A percentile compares a stretch with the other conserved stretches of the same genome.
Evolutionary conservation across 1,139 yeast species (phyloP).

Genomic region (Scheffersomyces illinoinensis): DNA sequence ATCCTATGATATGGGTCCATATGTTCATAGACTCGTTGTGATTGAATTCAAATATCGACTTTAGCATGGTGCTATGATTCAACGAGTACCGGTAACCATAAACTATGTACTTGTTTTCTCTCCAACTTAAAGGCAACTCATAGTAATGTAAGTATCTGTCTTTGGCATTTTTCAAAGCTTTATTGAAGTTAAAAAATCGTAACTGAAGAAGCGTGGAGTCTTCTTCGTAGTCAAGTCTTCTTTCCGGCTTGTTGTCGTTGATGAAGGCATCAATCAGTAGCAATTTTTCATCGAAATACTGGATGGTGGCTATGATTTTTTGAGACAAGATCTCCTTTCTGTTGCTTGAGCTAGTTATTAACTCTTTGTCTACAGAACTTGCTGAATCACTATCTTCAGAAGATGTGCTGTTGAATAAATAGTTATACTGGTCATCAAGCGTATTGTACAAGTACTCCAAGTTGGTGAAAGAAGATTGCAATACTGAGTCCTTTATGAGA

Average conservation of each 20-base stretch:
- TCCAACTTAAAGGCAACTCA: conserved; percentile 89
- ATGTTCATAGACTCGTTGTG: conserved; percentile 93
- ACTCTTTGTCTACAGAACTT: not conserved
- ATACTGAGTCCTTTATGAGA: conserved; percentile 41
- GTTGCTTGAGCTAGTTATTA: conserved; percentile 9
- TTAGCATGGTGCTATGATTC: conserved; percentile 58
- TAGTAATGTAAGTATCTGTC: conserved; percentile 66
- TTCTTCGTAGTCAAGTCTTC: conserved; percentile 27
- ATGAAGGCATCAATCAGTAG: conserved; percentile 51
- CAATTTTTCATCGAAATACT: conserved; percentile 57
- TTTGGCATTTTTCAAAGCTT: conserved; percentile 58
- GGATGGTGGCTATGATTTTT: conserved; percentile 54
- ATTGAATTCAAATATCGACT: conserved; percentile 53
- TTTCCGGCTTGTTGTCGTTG: conserved; percentile 35
- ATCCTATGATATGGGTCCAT: conserved; percentile 88
- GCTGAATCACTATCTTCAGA: conserved; percentile 8
- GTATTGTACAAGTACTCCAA: conserved; percentile 50
- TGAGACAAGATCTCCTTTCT: conserved; percentile 37
- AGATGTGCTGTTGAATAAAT: conserved; percentile 31
- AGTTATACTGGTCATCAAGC: conserved; percentile 57
- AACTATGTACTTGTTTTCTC: conserved; percentile 84
- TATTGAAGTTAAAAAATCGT: conserved; percentile 58
- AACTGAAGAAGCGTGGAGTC: conserved; percentile 39
- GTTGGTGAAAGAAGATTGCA: conserved; percentile 45
- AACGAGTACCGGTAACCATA: conserved; percentile 84